Evolutionary conservation across 1,284 basidiomycete genomes (phyloP).

Genomic region (Malassezia yamatoensis): DNA sequence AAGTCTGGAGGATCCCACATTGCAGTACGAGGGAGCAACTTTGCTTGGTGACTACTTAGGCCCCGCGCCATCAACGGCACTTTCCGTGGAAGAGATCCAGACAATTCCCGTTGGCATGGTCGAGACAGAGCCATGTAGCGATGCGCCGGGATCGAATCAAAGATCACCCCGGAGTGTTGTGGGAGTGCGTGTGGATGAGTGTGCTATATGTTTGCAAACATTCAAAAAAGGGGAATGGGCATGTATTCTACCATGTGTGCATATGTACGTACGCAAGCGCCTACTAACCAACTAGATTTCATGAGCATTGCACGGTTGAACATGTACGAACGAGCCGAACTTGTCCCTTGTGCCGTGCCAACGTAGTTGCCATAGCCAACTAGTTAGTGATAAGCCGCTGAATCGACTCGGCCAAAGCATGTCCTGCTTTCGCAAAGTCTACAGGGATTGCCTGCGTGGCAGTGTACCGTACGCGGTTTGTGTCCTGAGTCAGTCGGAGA

Average conservation of each 20-base stretch:
- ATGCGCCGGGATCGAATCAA: slow-evolving; percentile 48
- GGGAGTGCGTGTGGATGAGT: slow-evolving; percentile 65
- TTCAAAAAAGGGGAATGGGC: slow-evolving; percentile 59
- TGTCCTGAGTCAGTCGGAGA: slow-evolving; percentile 21
- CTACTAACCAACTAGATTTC: slow-evolving; percentile 19
- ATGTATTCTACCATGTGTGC: slow-evolving; percentile 61
- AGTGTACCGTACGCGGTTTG: slow-evolving; percentile 38
- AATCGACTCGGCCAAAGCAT: slow-evolving; percentile 38
- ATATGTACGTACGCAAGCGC: slow-evolving; percentile 48
- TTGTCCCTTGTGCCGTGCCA: slow-evolving; percentile 30
- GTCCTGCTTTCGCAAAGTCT: slow-evolving; percentile 36
- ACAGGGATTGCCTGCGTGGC: slow-evolving; percentile 28
- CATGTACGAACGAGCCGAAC: slow-evolving; percentile 17
- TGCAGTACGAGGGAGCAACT: slow-evolving; percentile 51
- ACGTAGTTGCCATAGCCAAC: neutral
- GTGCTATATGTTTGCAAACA: slow-evolving; percentile 66
- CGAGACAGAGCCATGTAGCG: slow-evolving; percentile 51
- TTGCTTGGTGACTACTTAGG: slow-evolving; percentile 60
- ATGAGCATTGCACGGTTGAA: slow-evolving; percentile 24
- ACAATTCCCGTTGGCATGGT: slow-evolving; percentile 56
- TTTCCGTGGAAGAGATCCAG: slow-evolving; percentile 38
- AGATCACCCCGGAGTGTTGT: slow-evolving; percentile 60
- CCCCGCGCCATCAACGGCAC: slow-evolving; percentile 50
- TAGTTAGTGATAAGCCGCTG: slow-evolving; percentile 9
- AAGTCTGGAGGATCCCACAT: slow-evolving; percentile 23